These are phyloP conservation scores for Rhynchospora breviuscula DNA, from an alignment of 176 grass and related monocot genomes.

Conservation along the genomic window DNA sequence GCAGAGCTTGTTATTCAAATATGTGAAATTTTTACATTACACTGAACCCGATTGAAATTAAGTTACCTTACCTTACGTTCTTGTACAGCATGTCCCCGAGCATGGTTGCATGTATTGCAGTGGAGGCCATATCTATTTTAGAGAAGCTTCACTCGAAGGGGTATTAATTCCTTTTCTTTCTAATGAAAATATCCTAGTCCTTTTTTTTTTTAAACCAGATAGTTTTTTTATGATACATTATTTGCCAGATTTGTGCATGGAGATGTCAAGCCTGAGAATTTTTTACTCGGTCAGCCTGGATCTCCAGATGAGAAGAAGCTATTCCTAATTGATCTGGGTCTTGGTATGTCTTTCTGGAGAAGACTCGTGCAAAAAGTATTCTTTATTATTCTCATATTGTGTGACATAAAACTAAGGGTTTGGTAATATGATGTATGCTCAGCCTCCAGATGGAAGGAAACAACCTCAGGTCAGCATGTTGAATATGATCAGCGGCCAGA, in stretches of 20 bases:
- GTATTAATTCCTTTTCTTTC: conserved; percentile 23
- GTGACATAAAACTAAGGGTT: neutral
- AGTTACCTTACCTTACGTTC: neutral
- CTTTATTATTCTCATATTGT: neutral
- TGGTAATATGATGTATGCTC: conserved; percentile 17
- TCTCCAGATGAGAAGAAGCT: conserved; percentile 97
- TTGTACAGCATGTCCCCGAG: conserved; percentile 70
- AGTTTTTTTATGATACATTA: conserved; percentile 12
- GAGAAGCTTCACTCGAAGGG: conserved; percentile 93
- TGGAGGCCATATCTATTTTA: conserved; percentile 94
- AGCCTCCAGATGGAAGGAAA: conserved; percentile 97
- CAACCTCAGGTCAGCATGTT: conserved; percentile 78
- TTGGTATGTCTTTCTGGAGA: conserved; percentile 43
- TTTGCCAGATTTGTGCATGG: conserved; percentile 93
- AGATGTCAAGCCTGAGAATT: conserved; percentile 98
- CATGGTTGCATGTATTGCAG: conserved; percentile 97
- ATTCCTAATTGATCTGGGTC: conserved; percentile 96
- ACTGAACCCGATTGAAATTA: neutral
- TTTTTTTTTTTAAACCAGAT: neutral
- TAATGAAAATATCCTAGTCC: neutral
- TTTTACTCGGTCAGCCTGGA: conserved; percentile 92
- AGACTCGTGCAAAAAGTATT: conserved; percentile 9
- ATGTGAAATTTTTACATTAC: neutral
- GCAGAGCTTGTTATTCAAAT: neutral
- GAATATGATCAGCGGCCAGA: conserved; percentile 96